phyloP scores from a whole-genome alignment of 2,329 filamentous ascomycete genomes.

The Hymenoscyphus fructigenus region DNA sequence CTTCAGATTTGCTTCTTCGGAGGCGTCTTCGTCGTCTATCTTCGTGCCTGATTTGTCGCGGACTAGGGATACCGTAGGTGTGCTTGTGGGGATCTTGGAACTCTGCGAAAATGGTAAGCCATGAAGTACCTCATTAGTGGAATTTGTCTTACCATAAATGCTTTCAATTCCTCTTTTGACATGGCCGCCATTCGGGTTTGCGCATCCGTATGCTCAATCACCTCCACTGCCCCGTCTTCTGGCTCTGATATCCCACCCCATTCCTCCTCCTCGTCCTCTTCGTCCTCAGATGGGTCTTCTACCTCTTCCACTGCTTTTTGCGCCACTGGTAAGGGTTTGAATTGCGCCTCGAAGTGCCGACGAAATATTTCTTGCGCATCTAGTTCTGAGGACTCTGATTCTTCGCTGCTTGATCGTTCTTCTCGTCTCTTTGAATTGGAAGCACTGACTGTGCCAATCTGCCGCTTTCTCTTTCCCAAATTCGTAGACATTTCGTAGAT shows the following conservation, averaged over 20 bases:
- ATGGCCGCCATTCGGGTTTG: slow-evolving; percentile 40
- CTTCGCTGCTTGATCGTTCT: slow-evolving; percentile 21
- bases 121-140: background rate
- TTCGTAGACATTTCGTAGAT: slow-evolving; percentile 33
- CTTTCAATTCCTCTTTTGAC: slow-evolving; percentile 70
- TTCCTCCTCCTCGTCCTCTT: slow-evolving; percentile 45
- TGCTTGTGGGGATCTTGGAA: slow-evolving; percentile 33
- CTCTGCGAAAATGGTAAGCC: slow-evolving; percentile 20
- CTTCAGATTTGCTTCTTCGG: slow-evolving; percentile 69
- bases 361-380: slow-evolving; percentile 74
- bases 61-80: slow-evolving; percentile 28
- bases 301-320: slow-evolving; percentile 22
- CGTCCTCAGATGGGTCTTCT: slow-evolving; percentile 32
- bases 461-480: slow-evolving; percentile 50
- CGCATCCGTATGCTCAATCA: slow-evolving; percentile 44
- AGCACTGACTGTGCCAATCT: slow-evolving; percentile 32
- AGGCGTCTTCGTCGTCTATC: slow-evolving; percentile 51
- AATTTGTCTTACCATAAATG: slow-evolving; percentile 66
- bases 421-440: slow-evolving; percentile 23
- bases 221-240: slow-evolving; percentile 42
- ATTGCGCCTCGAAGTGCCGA: slow-evolving; percentile 84
- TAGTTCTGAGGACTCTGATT: slow-evolving; percentile 38
- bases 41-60: slow-evolving; percentile 27
- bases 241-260: slow-evolving; percentile 65
- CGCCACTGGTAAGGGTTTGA: slow-evolving; percentile 64